Conservation (phyloP, 768 basidiomycete genomes). For the Phaeotremella fagi region DNA sequence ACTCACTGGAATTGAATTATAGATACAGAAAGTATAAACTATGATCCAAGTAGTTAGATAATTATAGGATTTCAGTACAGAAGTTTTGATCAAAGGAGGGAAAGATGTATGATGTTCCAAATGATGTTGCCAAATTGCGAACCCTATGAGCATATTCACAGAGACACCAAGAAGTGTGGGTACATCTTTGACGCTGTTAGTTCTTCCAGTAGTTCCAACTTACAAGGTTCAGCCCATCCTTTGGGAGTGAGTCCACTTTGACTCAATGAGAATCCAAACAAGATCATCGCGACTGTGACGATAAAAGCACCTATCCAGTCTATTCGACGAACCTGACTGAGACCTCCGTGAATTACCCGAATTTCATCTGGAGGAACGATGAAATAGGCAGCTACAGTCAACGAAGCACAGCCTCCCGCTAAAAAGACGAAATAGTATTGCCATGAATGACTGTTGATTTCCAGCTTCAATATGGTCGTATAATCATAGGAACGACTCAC, state of each 20-base stretch:
- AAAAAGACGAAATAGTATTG: conserved; percentile 62
- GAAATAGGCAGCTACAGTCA: conserved; percentile 56
- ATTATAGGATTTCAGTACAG: conserved; percentile 19
- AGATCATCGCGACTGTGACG: conserved; percentile 59
- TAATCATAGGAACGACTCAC: no score
- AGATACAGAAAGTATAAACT: conserved; percentile 11
- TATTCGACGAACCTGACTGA: conserved; percentile 50
- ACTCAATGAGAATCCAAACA: conserved; percentile 66
- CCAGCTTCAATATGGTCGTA: no score
- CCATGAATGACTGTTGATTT: conserved; percentile 60
- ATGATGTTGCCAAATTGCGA: conserved; percentile 63
- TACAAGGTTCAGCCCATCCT: conserved; percentile 59
- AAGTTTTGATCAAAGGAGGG: conserved; percentile 27
- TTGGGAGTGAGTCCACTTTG: conserved; percentile 57
- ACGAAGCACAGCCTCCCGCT: conserved; percentile 57
- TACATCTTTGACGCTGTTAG: no score
- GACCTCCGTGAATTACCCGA: conserved; percentile 4
- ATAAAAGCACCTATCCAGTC: conserved; percentile 74
- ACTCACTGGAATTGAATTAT: conserved; percentile 9
- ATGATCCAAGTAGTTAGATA: conserved; percentile 15
- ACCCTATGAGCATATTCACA: conserved; percentile 56
- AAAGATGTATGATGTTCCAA: conserved; percentile 52
- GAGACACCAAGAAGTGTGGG: conserved; percentile 62
- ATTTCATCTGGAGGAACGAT: conserved; percentile 61
- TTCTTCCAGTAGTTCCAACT: conserved; percentile 17